Conservation (phyloP, 345 rosid species). For the Pugionium dolabratum region DNA sequence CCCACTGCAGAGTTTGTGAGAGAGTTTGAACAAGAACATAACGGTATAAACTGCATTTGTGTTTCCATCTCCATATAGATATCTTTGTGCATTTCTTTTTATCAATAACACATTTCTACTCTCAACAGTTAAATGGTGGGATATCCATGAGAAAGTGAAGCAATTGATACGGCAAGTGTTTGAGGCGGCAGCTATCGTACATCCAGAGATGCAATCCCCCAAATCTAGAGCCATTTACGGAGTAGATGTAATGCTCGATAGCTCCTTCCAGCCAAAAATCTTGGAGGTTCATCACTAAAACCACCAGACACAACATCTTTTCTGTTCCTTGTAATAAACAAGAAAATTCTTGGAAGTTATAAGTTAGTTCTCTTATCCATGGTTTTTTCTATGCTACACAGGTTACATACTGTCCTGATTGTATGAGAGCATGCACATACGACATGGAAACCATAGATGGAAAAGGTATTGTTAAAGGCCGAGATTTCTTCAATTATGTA, state of each 20-base stretch:
- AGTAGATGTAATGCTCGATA: slow-evolving; percentile 87
- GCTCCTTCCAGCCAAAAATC: slow-evolving; percentile 73
- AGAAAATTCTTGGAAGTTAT: not conserved
- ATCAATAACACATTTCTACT: slow-evolving; percentile 21
- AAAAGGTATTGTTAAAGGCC: slow-evolving; percentile 51
- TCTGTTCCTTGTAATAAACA: no score
- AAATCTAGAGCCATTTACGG: slow-evolving; percentile 88
- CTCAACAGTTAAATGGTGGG: slow-evolving; percentile 74
- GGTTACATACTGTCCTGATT: slow-evolving; percentile 96
- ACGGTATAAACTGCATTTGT: slow-evolving; percentile 47
- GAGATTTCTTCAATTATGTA: slow-evolving; percentile 67
- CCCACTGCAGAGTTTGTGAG: slow-evolving; percentile 74
- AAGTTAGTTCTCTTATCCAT: slow-evolving; percentile 8
- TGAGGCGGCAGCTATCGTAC: slow-evolving; percentile 77
- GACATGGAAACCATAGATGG: slow-evolving; percentile 55
- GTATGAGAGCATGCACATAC: slow-evolving; percentile 86
- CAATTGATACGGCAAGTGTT: slow-evolving; percentile 65
- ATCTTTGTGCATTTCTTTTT: slow-evolving; percentile 13
- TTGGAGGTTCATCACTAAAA: slow-evolving; percentile 69
- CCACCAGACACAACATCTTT: not conserved
- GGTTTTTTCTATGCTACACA: slow-evolving; percentile 34
- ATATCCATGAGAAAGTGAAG: slow-evolving; percentile 65
- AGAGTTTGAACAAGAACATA: slow-evolving; percentile 83
- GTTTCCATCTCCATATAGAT: slow-evolving; percentile 4
- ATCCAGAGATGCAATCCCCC: slow-evolving; percentile 87